Base-by-base conservation (phyloP, 2,329 filamentous ascomycete species). In the Coniochaeta sp. region DNA sequence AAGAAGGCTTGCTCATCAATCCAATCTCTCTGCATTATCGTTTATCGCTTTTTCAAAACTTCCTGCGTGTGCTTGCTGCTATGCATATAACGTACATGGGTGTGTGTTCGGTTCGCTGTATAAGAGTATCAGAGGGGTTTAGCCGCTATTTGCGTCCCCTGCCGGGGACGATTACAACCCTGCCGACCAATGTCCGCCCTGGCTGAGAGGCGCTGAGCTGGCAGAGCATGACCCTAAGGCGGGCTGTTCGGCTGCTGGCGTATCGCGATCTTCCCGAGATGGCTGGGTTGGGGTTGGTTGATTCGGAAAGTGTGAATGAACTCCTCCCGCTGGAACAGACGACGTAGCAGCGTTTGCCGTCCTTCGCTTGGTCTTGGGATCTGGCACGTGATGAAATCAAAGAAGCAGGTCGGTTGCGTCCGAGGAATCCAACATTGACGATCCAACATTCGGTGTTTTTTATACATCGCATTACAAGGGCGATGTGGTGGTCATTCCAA, bases 121-220 rank as follows among this genome's bases (percentile, higher is more conserved):
- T n/a, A 26, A 16, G 28, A 28, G n/a, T 32, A 40, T 45, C 20
- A n/a, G 20, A 42, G 46, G n/a, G 49, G 52, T 28, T 49, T 51
- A 49, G 49, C 27, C 32, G 46, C 32, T 18, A 18, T 8, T 18
- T 31, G 31, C 14, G 40, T 38, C 18, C 31, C 49, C n/a, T n/a
- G n/a, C n/a, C n/a, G n/a, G n/a, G n/a, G 24, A 38, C 32, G n/a
- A 33, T 38, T 40, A 46, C 45, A 18, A 20, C 26, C 32, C 26
- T 16, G 26, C 24, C 22, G 20, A 27, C 48, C 42, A 54, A 52
- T 52, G 40, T 52, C 30, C 28, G 30, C 3, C 28, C 18, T 18
- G 3, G 32, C 14, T 45, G 26, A 14, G 48, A 20, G 28, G 32
- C 48, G 51, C 50, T 53, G 53, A 55, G 53, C 51, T 55, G 53